Conservation (phyloP, 768 basidiomycete genomes). For the Trametopsis cervina region DNA sequence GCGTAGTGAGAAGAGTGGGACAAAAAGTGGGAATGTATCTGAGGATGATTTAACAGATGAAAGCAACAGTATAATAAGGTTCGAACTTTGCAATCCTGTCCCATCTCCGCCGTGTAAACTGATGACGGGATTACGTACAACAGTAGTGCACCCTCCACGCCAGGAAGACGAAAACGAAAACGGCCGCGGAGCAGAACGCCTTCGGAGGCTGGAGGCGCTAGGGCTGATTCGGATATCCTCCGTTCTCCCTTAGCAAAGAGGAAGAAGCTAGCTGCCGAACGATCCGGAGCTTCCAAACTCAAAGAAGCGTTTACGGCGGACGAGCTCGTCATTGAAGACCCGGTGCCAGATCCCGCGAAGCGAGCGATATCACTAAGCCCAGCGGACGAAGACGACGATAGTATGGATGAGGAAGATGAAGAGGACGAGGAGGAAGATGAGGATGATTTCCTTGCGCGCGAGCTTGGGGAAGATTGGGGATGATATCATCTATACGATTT, state of each 20-base stretch:
- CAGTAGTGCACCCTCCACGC: slow-evolving; percentile 33
- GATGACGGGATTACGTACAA: background rate
- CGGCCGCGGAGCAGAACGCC: slow-evolving; percentile 69
- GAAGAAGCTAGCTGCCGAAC: slow-evolving; percentile 64
- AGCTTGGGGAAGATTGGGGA: slow-evolving; percentile 73
- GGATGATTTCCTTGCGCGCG: slow-evolving; percentile 77
- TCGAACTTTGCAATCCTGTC: slow-evolving; percentile 4
- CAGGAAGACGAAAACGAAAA: slow-evolving; percentile 48
- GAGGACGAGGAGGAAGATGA: slow-evolving; percentile 39
- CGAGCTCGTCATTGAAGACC: slow-evolving; percentile 11
- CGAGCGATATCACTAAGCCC: slow-evolving; percentile 9
- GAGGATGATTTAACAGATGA: slow-evolving; percentile 54
- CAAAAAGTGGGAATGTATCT: slow-evolving; percentile 36
- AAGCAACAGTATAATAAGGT: slow-evolving; percentile 41
- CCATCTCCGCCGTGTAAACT: background rate
- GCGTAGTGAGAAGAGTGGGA: slow-evolving; percentile 25
- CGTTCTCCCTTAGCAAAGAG: slow-evolving; percentile 75
- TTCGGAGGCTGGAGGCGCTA: slow-evolving; percentile 38
- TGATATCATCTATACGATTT: slow-evolving; percentile 27
- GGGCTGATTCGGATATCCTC: slow-evolving; percentile 32
- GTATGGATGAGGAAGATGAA: slow-evolving; percentile 16
- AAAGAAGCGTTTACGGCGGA: slow-evolving; percentile 48
- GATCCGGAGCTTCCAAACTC: slow-evolving; percentile 57
- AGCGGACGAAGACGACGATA: slow-evolving; percentile 15
- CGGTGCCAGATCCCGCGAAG: slow-evolving; percentile 8